Conservation (phyloP, 2,329 filamentous ascomycete species). For the Talaromyces sp. region DNA sequence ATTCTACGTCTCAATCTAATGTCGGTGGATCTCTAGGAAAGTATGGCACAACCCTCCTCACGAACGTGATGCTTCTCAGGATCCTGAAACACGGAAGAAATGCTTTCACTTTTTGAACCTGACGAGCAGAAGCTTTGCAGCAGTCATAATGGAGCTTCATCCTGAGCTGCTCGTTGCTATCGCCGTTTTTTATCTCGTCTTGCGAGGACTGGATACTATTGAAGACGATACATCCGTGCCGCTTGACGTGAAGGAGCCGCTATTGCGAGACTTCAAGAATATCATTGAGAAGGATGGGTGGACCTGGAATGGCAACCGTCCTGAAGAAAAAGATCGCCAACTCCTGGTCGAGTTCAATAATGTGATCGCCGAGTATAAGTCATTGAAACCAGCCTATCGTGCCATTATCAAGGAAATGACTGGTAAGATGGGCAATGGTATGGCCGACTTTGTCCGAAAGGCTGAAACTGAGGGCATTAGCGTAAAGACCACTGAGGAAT, state of each 20-base stretch:
- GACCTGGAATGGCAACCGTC: slow-evolving; percentile 80
- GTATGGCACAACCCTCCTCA: slow-evolving; percentile 95
- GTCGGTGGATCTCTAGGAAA: slow-evolving; percentile 59
- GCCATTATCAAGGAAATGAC: slow-evolving; percentile 90
- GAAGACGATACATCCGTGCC: slow-evolving; percentile 97
- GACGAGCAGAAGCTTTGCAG: slow-evolving; percentile 88
- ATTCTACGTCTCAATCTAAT: not conserved
- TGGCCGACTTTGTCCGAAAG: slow-evolving; percentile 91
- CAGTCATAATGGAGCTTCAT: slow-evolving; percentile 93
- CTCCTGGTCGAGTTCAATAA: slow-evolving; percentile 88
- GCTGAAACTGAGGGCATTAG: slow-evolving; percentile 74
- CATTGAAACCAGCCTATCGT: slow-evolving; percentile 77
- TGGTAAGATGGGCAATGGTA: slow-evolving; percentile 92
- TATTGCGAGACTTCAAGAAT: slow-evolving; percentile 76
- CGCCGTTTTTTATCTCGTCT: slow-evolving; percentile 83
- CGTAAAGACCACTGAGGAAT: slow-evolving; percentile 78
- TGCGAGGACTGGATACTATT: slow-evolving; percentile 93
- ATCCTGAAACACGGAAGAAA: slow-evolving; percentile 66
- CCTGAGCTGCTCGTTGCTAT: slow-evolving; percentile 88
- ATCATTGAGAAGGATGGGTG: slow-evolving; percentile 79
- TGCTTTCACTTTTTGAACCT: slow-evolving; percentile 82
- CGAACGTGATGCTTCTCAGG: slow-evolving; percentile 69
- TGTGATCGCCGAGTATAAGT: slow-evolving; percentile 79
- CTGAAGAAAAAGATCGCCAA: slow-evolving; percentile 89
- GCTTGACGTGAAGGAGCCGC: slow-evolving; percentile 73